Conservation (phyloP, 1,139 yeast species). For the Yamadazyma taylorii region DNA sequence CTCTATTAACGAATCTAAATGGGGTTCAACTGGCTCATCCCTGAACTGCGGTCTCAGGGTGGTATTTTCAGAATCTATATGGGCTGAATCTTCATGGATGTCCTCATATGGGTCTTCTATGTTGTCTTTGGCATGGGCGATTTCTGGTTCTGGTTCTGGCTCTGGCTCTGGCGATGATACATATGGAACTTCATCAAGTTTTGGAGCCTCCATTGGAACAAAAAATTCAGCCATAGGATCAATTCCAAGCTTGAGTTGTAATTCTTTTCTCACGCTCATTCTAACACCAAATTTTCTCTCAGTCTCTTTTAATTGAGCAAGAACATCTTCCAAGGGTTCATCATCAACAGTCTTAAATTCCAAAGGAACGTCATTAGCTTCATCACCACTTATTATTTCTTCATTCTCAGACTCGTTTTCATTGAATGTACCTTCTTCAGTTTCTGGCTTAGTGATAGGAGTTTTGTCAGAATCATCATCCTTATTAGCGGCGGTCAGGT, state of each 20-base stretch:
- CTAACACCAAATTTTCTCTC: constrained; percentile 34
- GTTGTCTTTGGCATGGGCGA: background rate
- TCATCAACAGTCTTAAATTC: constrained; percentile 32
- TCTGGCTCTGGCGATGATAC: constrained; percentile 9
- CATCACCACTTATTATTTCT: constrained; percentile 7
- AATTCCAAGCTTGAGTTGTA: constrained; percentile 14
- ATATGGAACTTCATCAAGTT: constrained; percentile 8
- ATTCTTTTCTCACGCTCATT: constrained; percentile 19
- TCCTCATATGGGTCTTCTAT: background rate
- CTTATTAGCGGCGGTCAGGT: too few species aligned
- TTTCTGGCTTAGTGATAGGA: too few species aligned
- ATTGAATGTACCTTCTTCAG: constrained; percentile 5
- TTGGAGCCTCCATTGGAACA: constrained; percentile 13
- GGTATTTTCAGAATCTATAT: too few species aligned
- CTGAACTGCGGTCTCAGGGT: background rate
- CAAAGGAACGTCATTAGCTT: constrained; percentile 19
- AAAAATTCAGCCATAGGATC: constrained; percentile 30
- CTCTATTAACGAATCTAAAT: too few species aligned
- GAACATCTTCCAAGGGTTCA: constrained; percentile 33
- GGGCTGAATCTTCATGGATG: background rate
- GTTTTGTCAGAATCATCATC: too few species aligned
- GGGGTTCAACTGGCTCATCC: background rate
- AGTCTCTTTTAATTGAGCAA: constrained; percentile 30
- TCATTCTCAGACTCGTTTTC: constrained; percentile 1
- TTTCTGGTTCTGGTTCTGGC: constrained; percentile 7